Base-by-base conservation (phyloP, 805 yeast species). In the Barnettozyma wickerhamii region DNA sequence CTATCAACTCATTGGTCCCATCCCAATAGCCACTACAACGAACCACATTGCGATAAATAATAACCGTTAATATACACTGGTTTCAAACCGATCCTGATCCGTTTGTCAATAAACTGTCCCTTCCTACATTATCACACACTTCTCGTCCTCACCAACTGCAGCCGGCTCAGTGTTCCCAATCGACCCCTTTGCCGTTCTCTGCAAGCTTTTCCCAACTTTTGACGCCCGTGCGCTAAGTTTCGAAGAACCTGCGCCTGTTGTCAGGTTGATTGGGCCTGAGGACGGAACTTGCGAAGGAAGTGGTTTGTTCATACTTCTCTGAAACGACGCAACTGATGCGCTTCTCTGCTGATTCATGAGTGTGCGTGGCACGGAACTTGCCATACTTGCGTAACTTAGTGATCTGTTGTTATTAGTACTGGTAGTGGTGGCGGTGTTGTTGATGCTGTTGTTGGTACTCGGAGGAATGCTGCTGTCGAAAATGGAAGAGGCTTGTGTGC, bases 61-160 rank as follows among this genome's bases (percentile, higher is more conserved):
- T n/a, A n/a, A n/a, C n/a, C n/a, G n/a, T n/a, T n/a, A n/a, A n/a
- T n/a, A n/a, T n/a, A n/a, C n/a, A n/a, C n/a, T n/a, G n/a, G n/a
- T n/a, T n/a, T n/a, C n/a, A n/a, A n/a, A n/a, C n/a, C n/a, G n/a
- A n/a, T n/a, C n/a, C n/a, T n/a, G n/a, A n/a, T n/a, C n/a, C n/a
- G n/a, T 23, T 2, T 23, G 26, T 12, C 9, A 2, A 9, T 9
- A 23, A 9, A 12, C 12, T 9, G 26, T 9, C 12, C 12, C 26
- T 23, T 9, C 26, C 37, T n/a, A 46, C 45, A 43, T 43, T 2
- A 46, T 35, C 7, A 35, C 38, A 32, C 49, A 46, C 34, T 46
- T 46, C 32, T 46, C 49, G 6, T 43, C 47, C 6, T 37, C 40
- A 10, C 33, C 26, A 23, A 12, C 12, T 9, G 26, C 9, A 9